Evolutionary conservation across 345 rosid genomes (phyloP).

Genomic region (Orychophragmus violaceus): DNA sequence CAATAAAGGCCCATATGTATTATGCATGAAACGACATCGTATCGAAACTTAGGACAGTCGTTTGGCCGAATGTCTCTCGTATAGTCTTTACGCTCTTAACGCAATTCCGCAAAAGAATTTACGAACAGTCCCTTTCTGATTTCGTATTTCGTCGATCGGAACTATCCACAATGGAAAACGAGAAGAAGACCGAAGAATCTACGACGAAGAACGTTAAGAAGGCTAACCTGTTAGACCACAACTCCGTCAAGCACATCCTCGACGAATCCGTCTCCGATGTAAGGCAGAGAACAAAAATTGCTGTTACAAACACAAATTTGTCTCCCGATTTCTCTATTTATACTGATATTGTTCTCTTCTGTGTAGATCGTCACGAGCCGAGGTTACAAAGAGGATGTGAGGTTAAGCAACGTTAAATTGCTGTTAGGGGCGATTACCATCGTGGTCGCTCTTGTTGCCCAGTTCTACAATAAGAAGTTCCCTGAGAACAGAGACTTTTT

Average conservation of each 20-base stretch:
- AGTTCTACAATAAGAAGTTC: conserved; percentile 93
- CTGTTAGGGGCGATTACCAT: conserved; percentile 56
- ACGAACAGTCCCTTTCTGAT: no score
- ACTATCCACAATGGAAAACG: conserved; percentile 34
- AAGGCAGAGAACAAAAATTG: neutral
- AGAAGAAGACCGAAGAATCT: no score
- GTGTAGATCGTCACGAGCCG: conserved; percentile 58
- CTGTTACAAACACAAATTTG: no score
- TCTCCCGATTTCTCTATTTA: conserved; percentile 8
- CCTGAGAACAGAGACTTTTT: conserved; percentile 71
- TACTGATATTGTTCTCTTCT: neutral
- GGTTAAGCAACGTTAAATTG: conserved; percentile 65
- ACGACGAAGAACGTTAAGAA: conserved; percentile 56
- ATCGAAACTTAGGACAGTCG: neutral
- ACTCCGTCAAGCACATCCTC: conserved; percentile 79
- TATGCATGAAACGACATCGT: neutral
- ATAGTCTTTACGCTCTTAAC: neutral
- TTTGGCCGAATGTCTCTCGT: neutral
- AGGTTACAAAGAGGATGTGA: conserved; percentile 71
- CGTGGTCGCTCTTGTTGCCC: conserved; percentile 73
- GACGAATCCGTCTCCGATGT: conserved; percentile 89
- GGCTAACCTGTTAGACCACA: conserved; percentile 76
- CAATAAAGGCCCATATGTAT: neutral
- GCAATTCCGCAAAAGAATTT: no score
- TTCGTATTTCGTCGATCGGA: neutral